phyloP scores from a whole-genome alignment of 2,329 filamentous ascomycete genomes.

The Thielaviopsis punctulata region DNA sequence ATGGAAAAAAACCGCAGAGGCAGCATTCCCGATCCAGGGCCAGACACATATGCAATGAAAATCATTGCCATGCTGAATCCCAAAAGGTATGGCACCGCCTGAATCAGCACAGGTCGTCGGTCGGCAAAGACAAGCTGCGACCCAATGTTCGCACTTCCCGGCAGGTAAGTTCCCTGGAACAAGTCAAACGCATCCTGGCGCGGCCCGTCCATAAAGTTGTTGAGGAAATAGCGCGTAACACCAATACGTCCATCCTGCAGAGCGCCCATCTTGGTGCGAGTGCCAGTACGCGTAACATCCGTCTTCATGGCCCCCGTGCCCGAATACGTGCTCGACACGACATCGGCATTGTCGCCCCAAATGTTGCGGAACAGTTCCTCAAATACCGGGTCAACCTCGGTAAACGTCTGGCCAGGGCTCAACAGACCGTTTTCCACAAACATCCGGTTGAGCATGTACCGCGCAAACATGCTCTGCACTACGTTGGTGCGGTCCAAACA shows the following conservation, averaged over 20 bases:
- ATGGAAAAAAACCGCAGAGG: conserved; percentile 69
- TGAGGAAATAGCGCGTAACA: conserved; percentile 72
- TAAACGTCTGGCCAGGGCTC: conserved; percentile 56
- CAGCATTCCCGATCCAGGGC: conserved; percentile 58
- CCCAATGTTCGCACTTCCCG: conserved; percentile 53
- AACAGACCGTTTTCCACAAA: conserved; percentile 72
- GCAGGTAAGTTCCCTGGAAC: conserved; percentile 75
- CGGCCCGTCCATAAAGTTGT: conserved; percentile 90
- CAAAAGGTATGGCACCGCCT: conserved; percentile 83
- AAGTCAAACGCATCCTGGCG: conserved; percentile 91
- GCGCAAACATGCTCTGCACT: conserved; percentile 90
- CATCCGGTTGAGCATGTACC: conserved; percentile 77
- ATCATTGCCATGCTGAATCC: conserved; percentile 76
- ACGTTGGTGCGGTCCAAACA: conserved; percentile 96
- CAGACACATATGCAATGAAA: conserved; percentile 56
- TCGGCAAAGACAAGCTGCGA: conserved; percentile 66
- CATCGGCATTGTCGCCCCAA: conserved; percentile 96
- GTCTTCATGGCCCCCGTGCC: conserved; percentile 97
- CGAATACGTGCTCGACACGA: conserved; percentile 82
- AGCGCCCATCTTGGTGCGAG: conserved; percentile 69
- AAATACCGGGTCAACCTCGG: conserved; percentile 60
- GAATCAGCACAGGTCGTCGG: conserved; percentile 68
- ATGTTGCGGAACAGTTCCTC: conserved; percentile 89
- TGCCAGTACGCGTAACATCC: conserved; percentile 86
- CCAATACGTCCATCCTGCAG: conserved; percentile 80